Conservation (phyloP, 2,329 filamentous ascomycete genomes). For the Elsinoe ampelina region DNA sequence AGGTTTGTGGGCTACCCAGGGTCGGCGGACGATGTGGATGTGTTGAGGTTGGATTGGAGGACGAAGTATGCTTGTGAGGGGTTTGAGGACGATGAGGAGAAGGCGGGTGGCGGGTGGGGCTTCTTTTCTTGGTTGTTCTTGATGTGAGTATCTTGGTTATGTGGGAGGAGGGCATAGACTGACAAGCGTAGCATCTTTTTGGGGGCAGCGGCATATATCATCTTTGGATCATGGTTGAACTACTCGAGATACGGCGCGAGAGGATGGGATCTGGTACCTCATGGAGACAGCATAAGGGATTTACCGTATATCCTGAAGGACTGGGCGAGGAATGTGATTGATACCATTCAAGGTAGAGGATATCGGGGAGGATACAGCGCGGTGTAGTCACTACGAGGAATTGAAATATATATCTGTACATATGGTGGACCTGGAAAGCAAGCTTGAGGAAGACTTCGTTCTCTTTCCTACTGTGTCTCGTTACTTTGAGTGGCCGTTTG, state of each 20-base stretch:
- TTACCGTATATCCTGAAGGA: slow-evolving; percentile 88
- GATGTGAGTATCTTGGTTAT: slow-evolving; percentile 51
- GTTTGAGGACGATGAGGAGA: slow-evolving; percentile 37
- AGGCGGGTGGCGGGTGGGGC: slow-evolving; percentile 62
- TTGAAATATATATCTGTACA: not conserved
- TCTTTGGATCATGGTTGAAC: slow-evolving; percentile 97
- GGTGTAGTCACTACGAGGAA: slow-evolving; percentile 45
- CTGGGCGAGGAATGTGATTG: slow-evolving; percentile 68
- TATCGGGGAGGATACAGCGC: slow-evolving; percentile 89
- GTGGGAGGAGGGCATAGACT: slow-evolving; percentile 6
- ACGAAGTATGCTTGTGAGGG: slow-evolving; percentile 79
- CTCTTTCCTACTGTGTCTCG: no score
- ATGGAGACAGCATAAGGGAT: slow-evolving; percentile 85
- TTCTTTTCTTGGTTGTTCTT: slow-evolving; percentile 97
- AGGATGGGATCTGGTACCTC: slow-evolving; percentile 89
- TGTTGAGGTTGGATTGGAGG: slow-evolving; percentile 71
- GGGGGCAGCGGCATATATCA: slow-evolving; percentile 76
- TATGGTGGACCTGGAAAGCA: not conserved
- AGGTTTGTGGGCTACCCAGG: slow-evolving; percentile 64
- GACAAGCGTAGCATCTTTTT: slow-evolving; percentile 57
- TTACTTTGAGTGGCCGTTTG: no score
- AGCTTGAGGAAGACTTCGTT: no score
- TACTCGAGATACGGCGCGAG: slow-evolving; percentile 93
- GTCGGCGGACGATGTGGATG: slow-evolving; percentile 46
- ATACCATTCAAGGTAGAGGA: slow-evolving; percentile 68